phyloP scores from a whole-genome alignment of 176 grass and related monocot genomes.

The Phragmites australis region DNA sequence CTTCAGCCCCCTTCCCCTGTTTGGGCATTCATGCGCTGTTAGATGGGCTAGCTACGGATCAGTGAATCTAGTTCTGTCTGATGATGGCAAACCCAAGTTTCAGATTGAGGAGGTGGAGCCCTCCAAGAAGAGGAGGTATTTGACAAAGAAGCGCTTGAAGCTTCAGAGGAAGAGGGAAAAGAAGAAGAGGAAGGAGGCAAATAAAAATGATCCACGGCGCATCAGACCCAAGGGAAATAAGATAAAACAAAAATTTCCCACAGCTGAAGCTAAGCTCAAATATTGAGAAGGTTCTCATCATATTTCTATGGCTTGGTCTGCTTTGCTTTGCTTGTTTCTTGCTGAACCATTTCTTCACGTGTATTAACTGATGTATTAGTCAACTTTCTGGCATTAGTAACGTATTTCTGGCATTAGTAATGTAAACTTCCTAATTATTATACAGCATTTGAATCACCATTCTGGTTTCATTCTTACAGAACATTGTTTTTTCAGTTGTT shows the following conservation, averaged over 20 bases:
- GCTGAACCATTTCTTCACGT: conserved; percentile 3
- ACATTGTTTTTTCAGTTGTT: background rate
- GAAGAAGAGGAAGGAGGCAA: conserved; percentile 68
- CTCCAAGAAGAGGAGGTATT: conserved; percentile 63
- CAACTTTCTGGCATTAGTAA: background rate
- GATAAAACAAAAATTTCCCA: conserved; percentile 79
- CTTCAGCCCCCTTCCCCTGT: conserved; percentile 31
- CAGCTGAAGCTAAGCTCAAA: conserved; percentile 68
- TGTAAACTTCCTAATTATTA: conserved; percentile 9
- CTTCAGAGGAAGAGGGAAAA: conserved; percentile 79
- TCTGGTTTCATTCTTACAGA: background rate
- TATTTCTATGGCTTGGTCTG: background rate
- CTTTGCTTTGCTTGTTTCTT: conserved; percentile 11
- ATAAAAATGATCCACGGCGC: conserved; percentile 79
- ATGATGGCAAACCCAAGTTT: conserved; percentile 79
- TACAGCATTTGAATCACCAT: conserved; percentile 2
- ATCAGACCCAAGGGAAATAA: conserved; percentile 87
- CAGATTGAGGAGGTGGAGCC: conserved; percentile 80
- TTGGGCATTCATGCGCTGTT: conserved; percentile 28
- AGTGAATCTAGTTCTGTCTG: conserved; percentile 75
- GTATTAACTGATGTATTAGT: background rate
- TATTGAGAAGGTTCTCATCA: conserved; percentile 70
- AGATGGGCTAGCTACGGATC: conserved; percentile 60
- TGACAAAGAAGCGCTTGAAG: conserved; percentile 81
- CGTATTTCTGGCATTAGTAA: background rate